Conservation (phyloP, 2,329 filamentous ascomycete species). For the Epichloe sibirici region DNA sequence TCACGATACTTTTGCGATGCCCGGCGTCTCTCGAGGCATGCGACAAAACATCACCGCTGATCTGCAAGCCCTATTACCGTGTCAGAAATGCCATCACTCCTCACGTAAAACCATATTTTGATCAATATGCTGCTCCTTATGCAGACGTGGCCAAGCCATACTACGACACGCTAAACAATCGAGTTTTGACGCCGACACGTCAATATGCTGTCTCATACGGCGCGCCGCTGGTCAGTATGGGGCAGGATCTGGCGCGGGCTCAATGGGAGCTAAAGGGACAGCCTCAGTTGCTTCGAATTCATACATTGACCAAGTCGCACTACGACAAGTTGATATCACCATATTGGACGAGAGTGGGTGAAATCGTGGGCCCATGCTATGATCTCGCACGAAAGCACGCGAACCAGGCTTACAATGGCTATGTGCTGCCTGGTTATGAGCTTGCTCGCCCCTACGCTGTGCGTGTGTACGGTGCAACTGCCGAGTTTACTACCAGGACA, state of each 20-base stretch:
- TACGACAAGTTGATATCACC: constrained; percentile 65
- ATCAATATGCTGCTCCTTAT: constrained; percentile 72
- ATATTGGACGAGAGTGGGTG: constrained; percentile 51
- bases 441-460: constrained; percentile 62
- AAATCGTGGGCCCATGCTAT: constrained; percentile 59
- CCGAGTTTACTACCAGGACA: constrained; percentile 54
- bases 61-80: constrained; percentile 76
- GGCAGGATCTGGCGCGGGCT: constrained; percentile 49
- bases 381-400: constrained; percentile 49
- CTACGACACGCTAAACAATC: constrained; percentile 47
- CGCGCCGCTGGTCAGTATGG: constrained; percentile 58
- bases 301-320: constrained; percentile 45
- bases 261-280: constrained; percentile 73
- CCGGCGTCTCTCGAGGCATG: constrained; percentile 58
- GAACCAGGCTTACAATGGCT: constrained; percentile 56
- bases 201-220: constrained; percentile 60
- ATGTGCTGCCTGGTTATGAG: constrained; percentile 64
- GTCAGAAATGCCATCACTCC: constrained; percentile 53
- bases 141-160: constrained; percentile 69
- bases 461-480: constrained; percentile 54
- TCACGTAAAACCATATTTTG: constrained; percentile 74
- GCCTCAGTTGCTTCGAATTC: constrained; percentile 59
- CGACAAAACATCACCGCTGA: constrained; percentile 54
- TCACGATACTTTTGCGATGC: constrained; percentile 73
- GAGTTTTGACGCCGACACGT: constrained; percentile 57